Evolutionary conservation across 2,329 filamentous ascomycete species (phyloP).

Genomic region (Bipolaris bicolor): DNA sequence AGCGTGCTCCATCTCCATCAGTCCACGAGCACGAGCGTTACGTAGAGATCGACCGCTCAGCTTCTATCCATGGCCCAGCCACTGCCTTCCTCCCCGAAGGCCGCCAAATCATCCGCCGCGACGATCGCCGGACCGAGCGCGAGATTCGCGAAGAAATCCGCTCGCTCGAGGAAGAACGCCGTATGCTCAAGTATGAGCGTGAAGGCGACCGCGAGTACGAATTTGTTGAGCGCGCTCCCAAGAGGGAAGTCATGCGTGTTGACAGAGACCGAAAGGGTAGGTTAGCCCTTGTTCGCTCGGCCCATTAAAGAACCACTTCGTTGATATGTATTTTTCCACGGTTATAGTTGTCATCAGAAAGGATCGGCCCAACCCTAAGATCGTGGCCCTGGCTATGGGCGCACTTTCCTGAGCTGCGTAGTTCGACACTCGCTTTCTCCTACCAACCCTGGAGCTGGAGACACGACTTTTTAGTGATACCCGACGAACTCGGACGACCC

Average conservation of each 20-base stretch:
- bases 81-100: constrained; percentile 58
- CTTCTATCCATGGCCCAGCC: constrained; percentile 54
- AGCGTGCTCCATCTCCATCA: constrained; percentile 42
- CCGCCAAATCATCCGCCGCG: constrained; percentile 28
- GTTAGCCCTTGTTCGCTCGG: constrained; percentile 83
- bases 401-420: constrained; percentile 5
- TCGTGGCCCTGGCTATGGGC: constrained; percentile 42
- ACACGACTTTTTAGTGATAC: neutral
- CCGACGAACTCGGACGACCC: too few relatives aligned
- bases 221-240: constrained; percentile 62
- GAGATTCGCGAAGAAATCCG: constrained; percentile 76
- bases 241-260: constrained; percentile 67
- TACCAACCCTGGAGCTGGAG: neutral
- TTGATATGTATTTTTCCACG: constrained; percentile 41
- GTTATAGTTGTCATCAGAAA: constrained; percentile 39
- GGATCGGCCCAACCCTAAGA: constrained; percentile 50
- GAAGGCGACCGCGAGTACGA: constrained; percentile 64
- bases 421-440: neutral
- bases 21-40: constrained; percentile 44
- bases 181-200: constrained; percentile 63
- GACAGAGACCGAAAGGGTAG: constrained; percentile 96
- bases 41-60: constrained; percentile 55
- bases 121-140: constrained; percentile 55
- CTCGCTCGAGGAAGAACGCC: constrained; percentile 70
- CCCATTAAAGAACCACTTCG: constrained; percentile 54